Evolutionary conservation across 1,284 basidiomycete species (phyloP).

Genomic region (Psilocybe mexicana): DNA sequence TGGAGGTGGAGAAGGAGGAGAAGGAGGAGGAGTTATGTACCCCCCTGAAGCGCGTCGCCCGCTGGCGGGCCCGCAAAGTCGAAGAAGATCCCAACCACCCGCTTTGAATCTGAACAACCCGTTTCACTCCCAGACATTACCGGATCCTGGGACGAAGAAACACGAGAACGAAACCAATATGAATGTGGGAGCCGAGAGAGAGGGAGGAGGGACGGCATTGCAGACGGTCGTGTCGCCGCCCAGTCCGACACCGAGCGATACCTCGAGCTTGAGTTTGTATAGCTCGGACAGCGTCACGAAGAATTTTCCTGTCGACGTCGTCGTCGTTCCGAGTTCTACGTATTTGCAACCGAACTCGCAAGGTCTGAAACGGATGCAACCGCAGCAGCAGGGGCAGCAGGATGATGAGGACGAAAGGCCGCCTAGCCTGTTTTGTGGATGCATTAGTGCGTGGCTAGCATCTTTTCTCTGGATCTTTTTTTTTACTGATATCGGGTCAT

Average conservation of each 20-base stretch:
- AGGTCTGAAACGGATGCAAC: background rate
- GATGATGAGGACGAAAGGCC: slow-evolving; percentile 18
- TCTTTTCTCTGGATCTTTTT: background rate
- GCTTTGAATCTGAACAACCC: slow-evolving; percentile 17
- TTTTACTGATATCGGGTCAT: background rate
- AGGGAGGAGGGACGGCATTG: slow-evolving; percentile 15
- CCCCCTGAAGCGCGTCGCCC: slow-evolving; percentile 27
- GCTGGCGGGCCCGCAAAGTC: slow-evolving; percentile 26
- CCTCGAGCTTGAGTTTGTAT: slow-evolving; percentile 25
- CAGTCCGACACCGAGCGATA: slow-evolving; percentile 24
- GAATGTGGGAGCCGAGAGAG: slow-evolving; percentile 10
- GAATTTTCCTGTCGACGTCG: slow-evolving; percentile 21
- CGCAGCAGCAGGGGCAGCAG: slow-evolving; percentile 9
- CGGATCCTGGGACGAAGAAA: slow-evolving; percentile 10
- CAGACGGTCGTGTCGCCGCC: slow-evolving; percentile 13
- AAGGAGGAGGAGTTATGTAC: slow-evolving; percentile 10
- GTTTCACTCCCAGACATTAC: slow-evolving; percentile 15
- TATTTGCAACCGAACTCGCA: too few species aligned
- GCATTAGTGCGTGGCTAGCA: slow-evolving; percentile 21
- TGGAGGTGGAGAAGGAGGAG: background rate
- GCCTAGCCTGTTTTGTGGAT: slow-evolving; percentile 21
- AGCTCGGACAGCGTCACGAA: slow-evolving; percentile 24
- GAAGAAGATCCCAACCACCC: slow-evolving; percentile 15
- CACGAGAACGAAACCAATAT: background rate
- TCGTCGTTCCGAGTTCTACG: background rate